phyloP scores from a whole-genome alignment of 345 rosid genomes.

The Populus euphratica region DNA sequence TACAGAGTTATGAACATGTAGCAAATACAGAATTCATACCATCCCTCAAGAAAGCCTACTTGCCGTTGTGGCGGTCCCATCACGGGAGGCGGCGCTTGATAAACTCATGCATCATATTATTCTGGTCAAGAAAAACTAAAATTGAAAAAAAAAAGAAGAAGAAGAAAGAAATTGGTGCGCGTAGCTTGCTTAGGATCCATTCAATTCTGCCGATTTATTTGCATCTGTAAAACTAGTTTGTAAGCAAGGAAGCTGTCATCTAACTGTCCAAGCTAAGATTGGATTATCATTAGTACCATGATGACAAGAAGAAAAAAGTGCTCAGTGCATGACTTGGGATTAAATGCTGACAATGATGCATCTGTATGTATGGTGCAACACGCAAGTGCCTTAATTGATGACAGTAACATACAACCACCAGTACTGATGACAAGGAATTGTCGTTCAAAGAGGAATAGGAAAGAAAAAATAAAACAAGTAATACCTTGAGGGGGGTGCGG shows the following conservation, averaged over 20 bases:
- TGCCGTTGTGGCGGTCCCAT: constrained; percentile 48
- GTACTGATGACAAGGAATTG: background rate
- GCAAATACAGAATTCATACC: constrained; percentile 28
- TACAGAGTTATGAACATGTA: background rate
- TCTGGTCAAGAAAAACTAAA: background rate
- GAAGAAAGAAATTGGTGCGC: background rate
- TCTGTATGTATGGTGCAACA: background rate
- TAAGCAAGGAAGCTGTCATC: background rate
- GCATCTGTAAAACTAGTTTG: background rate
- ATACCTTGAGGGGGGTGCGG: constrained; percentile 55
- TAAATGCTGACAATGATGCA: background rate
- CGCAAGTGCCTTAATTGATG: background rate
- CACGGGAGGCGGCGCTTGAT: constrained; percentile 47
- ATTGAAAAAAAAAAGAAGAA: background rate
- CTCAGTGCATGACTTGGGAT: background rate
- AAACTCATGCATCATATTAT: constrained; percentile 14
- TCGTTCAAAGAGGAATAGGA: background rate
- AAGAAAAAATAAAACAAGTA: background rate
- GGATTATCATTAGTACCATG: background rate
- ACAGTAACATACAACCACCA: background rate
- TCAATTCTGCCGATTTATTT: background rate
- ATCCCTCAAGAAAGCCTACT: constrained; percentile 47
- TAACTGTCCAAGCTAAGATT: background rate
- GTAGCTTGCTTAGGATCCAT: background rate
- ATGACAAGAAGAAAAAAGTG: background rate